Base-by-base conservation (phyloP, 805 yeast genomes). In the Cyberlindnera euphorbiiphila region DNA sequence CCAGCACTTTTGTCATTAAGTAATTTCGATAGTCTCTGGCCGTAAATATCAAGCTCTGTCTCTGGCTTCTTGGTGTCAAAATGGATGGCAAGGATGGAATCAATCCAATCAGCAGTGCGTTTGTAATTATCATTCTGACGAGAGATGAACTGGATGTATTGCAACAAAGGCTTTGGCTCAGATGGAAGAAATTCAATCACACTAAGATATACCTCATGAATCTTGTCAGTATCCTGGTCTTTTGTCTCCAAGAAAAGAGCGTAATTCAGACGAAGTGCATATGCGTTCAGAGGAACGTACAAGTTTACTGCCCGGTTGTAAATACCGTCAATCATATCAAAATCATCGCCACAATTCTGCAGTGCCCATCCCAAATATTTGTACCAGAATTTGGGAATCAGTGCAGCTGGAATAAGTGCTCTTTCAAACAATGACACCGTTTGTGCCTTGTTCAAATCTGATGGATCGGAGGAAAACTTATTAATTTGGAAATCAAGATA, bases 331-430 rank as follows among this genome's bases (percentile, higher is more conserved):
- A 71, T 59, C 10, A 54, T 53, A 3, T 59, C 64, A 21, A 57
- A 48, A 1, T 58, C 58, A 4, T 50, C 52, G 3, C 53, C 47
- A 3, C 50, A 36, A 43, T 49, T 45, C 2, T 48, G 49, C 16
- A 71, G 59, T 18, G 76, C 50, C 71, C 79, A 87, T 3, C 72
- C 60, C 7, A 76, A 41, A 54, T 83, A 89, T 37, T 71, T 71
- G 13, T 76, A 51, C 98, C 98, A 91, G 14, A 86, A 55, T 12
- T 64, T 64, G 22, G 75, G 76, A 32, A 70, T 64, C 15, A 61
- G 60, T 27, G 88, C 83, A 36, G 80, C 72, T 0, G 94, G 85
- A 1, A 85, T 64, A 9, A 91, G 61, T 13, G 86, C 76, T 39
- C 96, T 68, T 55, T 85, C 91, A 58, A 81, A 89, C 1, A 85